A percentile compares a stretch with the other conserved stretches of the same genome.
phyloP scores from a whole-genome alignment of 2,329 filamentous ascomycete species.

The Aspergillus fischeri region DNA sequence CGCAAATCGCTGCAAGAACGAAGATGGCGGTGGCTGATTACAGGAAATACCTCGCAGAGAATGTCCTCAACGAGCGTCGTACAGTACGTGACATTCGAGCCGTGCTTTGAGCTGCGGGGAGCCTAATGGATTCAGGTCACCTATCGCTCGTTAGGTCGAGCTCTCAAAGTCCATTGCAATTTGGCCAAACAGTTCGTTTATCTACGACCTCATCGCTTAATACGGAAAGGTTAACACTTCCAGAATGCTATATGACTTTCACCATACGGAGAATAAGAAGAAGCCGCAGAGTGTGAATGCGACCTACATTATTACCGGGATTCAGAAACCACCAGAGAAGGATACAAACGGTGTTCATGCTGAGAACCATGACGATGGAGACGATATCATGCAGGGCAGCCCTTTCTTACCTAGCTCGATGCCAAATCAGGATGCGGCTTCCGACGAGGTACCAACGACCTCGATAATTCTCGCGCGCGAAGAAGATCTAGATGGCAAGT shows the following conservation, averaged over 20 bases:
- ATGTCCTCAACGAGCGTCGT: constrained; percentile 70
- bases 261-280: constrained; percentile 71
- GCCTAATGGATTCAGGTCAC: constrained; percentile 59
- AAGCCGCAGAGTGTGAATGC: constrained; percentile 74
- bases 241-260: constrained; percentile 85
- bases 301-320: constrained; percentile 83
- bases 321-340: constrained; percentile 44
- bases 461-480: constrained; percentile 67
- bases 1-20: constrained; percentile 1
- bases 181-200: constrained; percentile 76
- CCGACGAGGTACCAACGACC: constrained; percentile 51
- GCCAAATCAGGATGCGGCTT: constrained; percentile 48
- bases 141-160: constrained; percentile 79
- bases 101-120: not conserved
- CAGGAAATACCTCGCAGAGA: constrained; percentile 68
- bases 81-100: constrained; percentile 50
- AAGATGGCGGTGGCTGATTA: constrained; percentile 50
- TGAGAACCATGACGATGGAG: constrained; percentile 54
- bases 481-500: constrained; percentile 64
- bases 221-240: constrained; percentile 15
- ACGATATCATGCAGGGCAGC: constrained; percentile 59
- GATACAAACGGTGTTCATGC: constrained; percentile 37
- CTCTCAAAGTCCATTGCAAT: constrained; percentile 78
- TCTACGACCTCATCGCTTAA: not conserved
- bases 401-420: constrained; percentile 65